Percentiles rank a stretch among this genome's conserved stretches.
Evolutionary conservation across 495 filamentous ascomycete species (phyloP).

Genomic region (Polyplosphaeria fusca): DNA sequence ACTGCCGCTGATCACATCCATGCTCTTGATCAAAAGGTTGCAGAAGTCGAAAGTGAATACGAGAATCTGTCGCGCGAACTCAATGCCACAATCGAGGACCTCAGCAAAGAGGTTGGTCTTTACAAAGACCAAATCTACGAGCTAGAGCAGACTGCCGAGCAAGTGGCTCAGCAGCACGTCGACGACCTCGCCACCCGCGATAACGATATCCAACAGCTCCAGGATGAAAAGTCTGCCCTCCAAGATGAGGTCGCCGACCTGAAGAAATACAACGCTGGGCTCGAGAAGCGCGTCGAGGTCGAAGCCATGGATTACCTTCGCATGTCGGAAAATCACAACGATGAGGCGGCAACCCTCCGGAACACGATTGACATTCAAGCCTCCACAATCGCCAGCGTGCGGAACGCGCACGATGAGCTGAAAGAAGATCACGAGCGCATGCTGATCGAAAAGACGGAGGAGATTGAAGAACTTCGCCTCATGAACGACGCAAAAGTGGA

Average conservation of each 20-base stretch:
- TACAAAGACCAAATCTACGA: conserved; percentile 20
- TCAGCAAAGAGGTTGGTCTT: conserved; percentile 23
- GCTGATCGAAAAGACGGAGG: conserved; percentile 13
- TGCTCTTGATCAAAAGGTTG: conserved; percentile 1
- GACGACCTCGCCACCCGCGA: conserved; percentile 23
- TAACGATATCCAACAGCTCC: conserved; percentile 8
- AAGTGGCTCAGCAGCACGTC: conserved; percentile 14
- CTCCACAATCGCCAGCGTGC: conserved; percentile 13
- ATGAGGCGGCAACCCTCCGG: neutral
- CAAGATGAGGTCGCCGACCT: conserved; percentile 7
- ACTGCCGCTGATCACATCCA: conserved; percentile 10
- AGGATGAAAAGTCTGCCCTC: neutral
- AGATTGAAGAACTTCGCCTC: conserved; percentile 11
- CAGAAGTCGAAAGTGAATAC: conserved; percentile 7
- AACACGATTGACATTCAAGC: conserved; percentile 1
- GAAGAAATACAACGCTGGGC: conserved; percentile 3
- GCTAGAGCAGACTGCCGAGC: conserved; percentile 23
- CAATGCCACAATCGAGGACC: conserved; percentile 9
- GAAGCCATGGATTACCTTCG: conserved; percentile 22
- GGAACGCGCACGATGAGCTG: neutral
- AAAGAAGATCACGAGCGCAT: conserved; percentile 1
- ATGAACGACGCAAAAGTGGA: conserved; percentile 14
- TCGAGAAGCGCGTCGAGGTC: conserved; percentile 19
- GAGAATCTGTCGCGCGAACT: conserved; percentile 15
- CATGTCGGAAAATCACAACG: conserved; percentile 5